phyloP scores from a whole-genome alignment of 2,329 filamentous ascomycete genomes.

The Dactylellina sp. region DNA sequence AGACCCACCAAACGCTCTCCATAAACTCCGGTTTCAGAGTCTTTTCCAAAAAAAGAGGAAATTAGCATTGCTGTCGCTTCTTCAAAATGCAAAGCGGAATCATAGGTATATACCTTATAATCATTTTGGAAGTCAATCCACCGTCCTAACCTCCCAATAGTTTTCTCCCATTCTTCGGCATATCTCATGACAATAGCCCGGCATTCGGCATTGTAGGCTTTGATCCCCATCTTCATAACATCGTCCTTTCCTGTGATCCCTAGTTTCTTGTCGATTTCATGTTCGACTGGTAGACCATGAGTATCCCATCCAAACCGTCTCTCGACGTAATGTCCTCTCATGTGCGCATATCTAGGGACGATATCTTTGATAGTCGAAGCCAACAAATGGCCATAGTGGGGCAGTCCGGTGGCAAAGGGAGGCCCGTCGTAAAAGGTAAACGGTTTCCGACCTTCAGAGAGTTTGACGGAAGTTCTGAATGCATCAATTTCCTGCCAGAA shows the following conservation, averaged over 20 bases:
- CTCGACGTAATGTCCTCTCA: slow-evolving; percentile 94
- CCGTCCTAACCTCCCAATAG: slow-evolving; percentile 86
- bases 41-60: slow-evolving; percentile 37
- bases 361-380: slow-evolving; percentile 98
- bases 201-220: slow-evolving; percentile 91
- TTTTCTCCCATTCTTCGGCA: slow-evolving; percentile 85
- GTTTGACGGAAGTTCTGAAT: slow-evolving; percentile 75
- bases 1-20: slow-evolving; percentile 97
- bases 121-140: slow-evolving; percentile 99
- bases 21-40: slow-evolving; percentile 87
- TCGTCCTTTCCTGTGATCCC: slow-evolving; percentile 88
- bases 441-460: slow-evolving; percentile 82
- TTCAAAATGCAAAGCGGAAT: neutral
- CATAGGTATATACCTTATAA: slow-evolving; percentile 78
- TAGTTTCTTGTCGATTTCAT: slow-evolving; percentile 97
- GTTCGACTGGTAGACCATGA: slow-evolving; percentile 92
- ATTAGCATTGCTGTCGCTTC: neutral
- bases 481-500: slow-evolving; percentile 93
- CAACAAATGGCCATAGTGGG: slow-evolving; percentile 80
- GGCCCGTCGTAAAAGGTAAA: slow-evolving; percentile 97
- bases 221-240: slow-evolving; percentile 85
- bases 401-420: slow-evolving; percentile 78
- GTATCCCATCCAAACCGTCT: slow-evolving; percentile 96
- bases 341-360: slow-evolving; percentile 95
- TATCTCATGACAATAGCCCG: slow-evolving; percentile 93